These are phyloP conservation scores for Peronospora tabacina DNA, from an alignment of 352 stramenopile species.

Conservation along the genomic window DNA sequence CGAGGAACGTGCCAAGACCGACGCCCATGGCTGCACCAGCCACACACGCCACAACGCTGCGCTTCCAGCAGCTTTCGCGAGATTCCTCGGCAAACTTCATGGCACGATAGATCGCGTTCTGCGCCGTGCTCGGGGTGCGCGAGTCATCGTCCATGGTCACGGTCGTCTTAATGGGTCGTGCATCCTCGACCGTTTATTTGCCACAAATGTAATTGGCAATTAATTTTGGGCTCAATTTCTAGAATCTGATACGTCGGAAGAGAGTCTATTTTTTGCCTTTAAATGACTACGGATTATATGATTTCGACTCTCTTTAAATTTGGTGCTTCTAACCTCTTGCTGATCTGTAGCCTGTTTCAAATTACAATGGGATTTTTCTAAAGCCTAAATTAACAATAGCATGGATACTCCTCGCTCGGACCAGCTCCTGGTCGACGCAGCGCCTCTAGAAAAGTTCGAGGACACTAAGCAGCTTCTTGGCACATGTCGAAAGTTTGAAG, in stretches of 20 bases:
- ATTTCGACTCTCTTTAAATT: too few species aligned
- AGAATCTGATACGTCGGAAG: too few species aligned
- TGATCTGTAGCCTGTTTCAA: too few species aligned
- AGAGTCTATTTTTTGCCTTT: too few species aligned
- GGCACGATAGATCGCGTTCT: constrained; percentile 37
- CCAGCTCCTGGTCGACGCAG: constrained; percentile 34
- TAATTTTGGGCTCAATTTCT: background rate
- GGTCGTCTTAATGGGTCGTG: background rate
- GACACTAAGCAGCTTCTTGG: constrained; percentile 25
- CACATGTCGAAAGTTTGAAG: constrained; percentile 37
- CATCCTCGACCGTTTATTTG: background rate
- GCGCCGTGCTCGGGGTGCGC: constrained; percentile 25
- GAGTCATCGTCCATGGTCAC: constrained; percentile 12
- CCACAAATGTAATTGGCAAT: background rate
- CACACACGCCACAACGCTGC: constrained; percentile 68
- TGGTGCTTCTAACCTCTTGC: too few species aligned
- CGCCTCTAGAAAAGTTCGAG: constrained; percentile 33
- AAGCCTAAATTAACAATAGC: background rate
- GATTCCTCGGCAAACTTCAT: constrained; percentile 77
- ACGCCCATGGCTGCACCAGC: constrained; percentile 70
- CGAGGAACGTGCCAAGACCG: constrained; percentile 76
- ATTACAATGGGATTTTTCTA: too few species aligned
- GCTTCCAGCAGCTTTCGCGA: constrained; percentile 78
- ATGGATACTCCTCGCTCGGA: constrained; percentile 3
- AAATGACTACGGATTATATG: too few species aligned